Evolutionary conservation across 179 eudicot genomes (phyloP).

Genomic region (Dionaea muscipula): DNA sequence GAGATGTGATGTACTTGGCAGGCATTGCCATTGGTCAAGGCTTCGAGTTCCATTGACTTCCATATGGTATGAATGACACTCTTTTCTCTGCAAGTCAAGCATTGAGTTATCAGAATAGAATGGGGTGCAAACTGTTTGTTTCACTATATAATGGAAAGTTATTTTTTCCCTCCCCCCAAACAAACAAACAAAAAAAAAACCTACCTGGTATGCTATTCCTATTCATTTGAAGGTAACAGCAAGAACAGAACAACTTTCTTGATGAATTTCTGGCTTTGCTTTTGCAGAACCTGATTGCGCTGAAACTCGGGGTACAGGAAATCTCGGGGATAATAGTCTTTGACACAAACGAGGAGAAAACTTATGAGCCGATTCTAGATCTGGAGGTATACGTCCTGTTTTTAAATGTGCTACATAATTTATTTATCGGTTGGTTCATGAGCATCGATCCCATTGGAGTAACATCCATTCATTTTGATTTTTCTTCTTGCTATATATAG

Average conservation of each 20-base stretch:
- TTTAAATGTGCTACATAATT: neutral
- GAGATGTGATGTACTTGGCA: constrained; percentile 24
- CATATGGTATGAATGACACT: constrained; percentile 46
- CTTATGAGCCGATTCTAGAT: constrained; percentile 66
- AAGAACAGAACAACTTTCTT: neutral
- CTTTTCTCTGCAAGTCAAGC: neutral
- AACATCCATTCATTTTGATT: neutral
- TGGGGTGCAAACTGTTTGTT: no score
- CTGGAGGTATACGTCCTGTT: constrained; percentile 68
- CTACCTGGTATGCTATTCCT: no score
- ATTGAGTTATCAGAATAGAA: neutral
- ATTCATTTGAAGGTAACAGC: no score
- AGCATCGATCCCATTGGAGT: neutral
- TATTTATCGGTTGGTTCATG: neutral
- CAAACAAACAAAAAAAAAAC: no score
- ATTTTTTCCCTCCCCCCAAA: no score
- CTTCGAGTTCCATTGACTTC: constrained; percentile 40
- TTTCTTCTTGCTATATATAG: constrained; percentile 19
- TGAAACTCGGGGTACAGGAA: constrained; percentile 79
- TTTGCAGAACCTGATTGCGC: constrained; percentile 81
- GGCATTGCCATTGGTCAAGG: constrained; percentile 56
- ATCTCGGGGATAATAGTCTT: constrained; percentile 79
- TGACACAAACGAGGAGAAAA: constrained; percentile 72
- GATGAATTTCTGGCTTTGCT: constrained; percentile 4
- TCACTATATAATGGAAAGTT: no score